Evolutionary conservation across 495 filamentous ascomycete species (phyloP), one percentile per base, ranked within the genome.

Genomic region (Pseudoneurospora amorphoporcata): DNA sequence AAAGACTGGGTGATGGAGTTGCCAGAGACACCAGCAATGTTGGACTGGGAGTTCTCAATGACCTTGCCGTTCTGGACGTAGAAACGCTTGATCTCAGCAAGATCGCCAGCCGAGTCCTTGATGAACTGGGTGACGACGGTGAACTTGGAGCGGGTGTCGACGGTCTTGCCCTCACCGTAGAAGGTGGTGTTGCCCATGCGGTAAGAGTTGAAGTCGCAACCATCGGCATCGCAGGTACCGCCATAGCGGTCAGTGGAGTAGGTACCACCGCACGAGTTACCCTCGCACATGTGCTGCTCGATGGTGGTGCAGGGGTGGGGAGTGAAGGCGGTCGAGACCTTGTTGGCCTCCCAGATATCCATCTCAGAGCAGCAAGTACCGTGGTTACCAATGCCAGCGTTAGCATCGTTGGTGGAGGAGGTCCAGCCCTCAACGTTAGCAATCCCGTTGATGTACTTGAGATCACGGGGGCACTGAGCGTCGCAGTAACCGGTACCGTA

Each of bases 121-220:
- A 86, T 80, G 79, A 94, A 94, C 78, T 92, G 90, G 32, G 91
- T 92, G 69, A 93, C 90, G 38, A 93, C 89, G 72, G 92, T 94
- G 78, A 94, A 81, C 73, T 87, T 87, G 79, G 86, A 84, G 73
- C 79, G 85, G 73, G 90, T 91, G 82, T 93, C 87, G 78, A 93
- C 79, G 14, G 80, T 89, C 81, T 82, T 83, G 76, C 86, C 86
- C 35, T 82, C 77, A 68, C 89, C 90, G 82, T 87, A 92, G 87
- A 90, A 93, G 77, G 75, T 76, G 23, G 77, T 85, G 80, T 88
- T 84, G 71, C 90, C 90, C 82, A 87, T 82, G 74, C 87, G 87
- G 87, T 89, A 93, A 17, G 88, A 82, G 88, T 94, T 94, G 88
- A 91, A 92, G 78, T 92, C 91, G 81, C 92, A 94, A 53, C 84